These are phyloP conservation scores for Colletotrichum graminicola DNA, from an alignment of 2,329 filamentous ascomycete genomes.

Conservation along the genomic window DNA sequence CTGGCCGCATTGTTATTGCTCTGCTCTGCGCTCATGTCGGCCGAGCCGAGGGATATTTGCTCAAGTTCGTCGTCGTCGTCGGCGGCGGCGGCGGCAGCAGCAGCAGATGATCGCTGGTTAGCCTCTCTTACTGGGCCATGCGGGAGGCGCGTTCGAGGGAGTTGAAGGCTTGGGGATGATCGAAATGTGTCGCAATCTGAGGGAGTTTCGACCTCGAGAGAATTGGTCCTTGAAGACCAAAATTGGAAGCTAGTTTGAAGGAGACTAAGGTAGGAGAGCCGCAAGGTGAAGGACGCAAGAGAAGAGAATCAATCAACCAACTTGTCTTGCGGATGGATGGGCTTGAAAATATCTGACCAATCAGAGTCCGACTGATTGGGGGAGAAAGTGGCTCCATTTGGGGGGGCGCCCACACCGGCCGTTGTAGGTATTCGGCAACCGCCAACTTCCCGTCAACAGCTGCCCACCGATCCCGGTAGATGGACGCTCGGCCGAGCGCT, in stretches of 20 bases:
- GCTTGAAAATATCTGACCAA: constrained; percentile 33
- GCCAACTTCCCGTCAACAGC: constrained; percentile 4
- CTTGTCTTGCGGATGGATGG: constrained; percentile 19
- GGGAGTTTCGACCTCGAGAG: neutral
- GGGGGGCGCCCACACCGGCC: neutral
- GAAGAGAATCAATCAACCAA: constrained; percentile 25
- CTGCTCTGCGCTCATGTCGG: constrained; percentile 41
- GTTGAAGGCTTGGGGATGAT: neutral
- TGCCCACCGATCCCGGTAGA: constrained; percentile 10
- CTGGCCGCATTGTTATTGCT: constrained; percentile 41
- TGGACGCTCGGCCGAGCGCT: neutral
- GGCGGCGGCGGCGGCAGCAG: constrained; percentile 14
- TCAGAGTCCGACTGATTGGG: neutral
- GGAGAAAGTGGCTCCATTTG: constrained; percentile 6
- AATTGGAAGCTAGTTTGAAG: constrained; percentile 2
- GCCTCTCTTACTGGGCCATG: constrained; percentile 16
- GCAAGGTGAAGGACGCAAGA: constrained; percentile 6
- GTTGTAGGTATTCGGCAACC: constrained; percentile 2
- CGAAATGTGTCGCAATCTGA: neutral
- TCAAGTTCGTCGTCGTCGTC: constrained; percentile 3
- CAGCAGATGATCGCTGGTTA: constrained; percentile 9
- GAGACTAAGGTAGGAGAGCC: neutral
- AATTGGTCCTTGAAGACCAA: constrained; percentile 10
- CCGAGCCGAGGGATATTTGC: neutral
- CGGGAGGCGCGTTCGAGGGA: constrained; percentile 3